These are phyloP conservation scores for Raffaelea ambrosiae DNA, from an alignment of 2,329 filamentous ascomycete species.

Conservation along the genomic window DNA sequence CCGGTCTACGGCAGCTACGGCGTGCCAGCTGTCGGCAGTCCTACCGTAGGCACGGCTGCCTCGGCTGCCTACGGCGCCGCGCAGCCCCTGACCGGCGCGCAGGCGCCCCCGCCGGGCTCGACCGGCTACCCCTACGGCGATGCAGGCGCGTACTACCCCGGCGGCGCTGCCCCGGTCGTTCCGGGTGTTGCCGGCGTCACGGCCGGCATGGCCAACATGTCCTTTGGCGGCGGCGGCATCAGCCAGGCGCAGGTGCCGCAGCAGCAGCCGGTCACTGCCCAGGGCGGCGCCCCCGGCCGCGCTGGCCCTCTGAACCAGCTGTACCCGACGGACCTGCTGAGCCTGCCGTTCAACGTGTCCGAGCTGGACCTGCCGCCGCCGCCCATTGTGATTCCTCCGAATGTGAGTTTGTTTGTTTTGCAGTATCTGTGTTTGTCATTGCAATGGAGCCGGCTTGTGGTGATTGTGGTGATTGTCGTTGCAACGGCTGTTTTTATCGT, in stretches of 20 bases:
- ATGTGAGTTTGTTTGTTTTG: slow-evolving; percentile 52
- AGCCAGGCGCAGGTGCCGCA: slow-evolving; percentile 26
- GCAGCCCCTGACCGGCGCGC: slow-evolving; percentile 32
- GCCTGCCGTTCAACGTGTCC: slow-evolving; percentile 86
- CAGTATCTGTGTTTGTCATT: too few relatives aligned
- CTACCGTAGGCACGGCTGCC: too few relatives aligned
- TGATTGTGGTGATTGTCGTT: too few relatives aligned
- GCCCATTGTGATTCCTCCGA: slow-evolving; percentile 80
- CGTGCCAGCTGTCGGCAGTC: slow-evolving; percentile 20
- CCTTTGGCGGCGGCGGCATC: slow-evolving; percentile 61
- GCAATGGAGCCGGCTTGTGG: too few relatives aligned
- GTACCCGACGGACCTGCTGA: slow-evolving; percentile 83
- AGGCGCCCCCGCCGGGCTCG: slow-evolving; percentile 24
- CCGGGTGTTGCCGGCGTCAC: slow-evolving; percentile 62
- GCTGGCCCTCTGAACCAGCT: slow-evolving; percentile 68
- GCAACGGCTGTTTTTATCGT: too few relatives aligned
- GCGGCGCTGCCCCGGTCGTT: slow-evolving; percentile 28
- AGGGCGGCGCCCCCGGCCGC: slow-evolving; percentile 27
- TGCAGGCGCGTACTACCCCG: slow-evolving; percentile 47
- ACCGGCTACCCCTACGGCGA: slow-evolving; percentile 59
- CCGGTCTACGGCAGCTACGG: slow-evolving; percentile 52
- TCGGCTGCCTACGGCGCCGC: slow-evolving; percentile 31
- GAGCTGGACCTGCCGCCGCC: slow-evolving; percentile 89
- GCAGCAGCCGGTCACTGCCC: slow-evolving; percentile 39
- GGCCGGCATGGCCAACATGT: slow-evolving; percentile 79